Evolutionary conservation across 805 yeast genomes (phyloP).

Genomic region (Wickerhamomyces queroliae): DNA sequence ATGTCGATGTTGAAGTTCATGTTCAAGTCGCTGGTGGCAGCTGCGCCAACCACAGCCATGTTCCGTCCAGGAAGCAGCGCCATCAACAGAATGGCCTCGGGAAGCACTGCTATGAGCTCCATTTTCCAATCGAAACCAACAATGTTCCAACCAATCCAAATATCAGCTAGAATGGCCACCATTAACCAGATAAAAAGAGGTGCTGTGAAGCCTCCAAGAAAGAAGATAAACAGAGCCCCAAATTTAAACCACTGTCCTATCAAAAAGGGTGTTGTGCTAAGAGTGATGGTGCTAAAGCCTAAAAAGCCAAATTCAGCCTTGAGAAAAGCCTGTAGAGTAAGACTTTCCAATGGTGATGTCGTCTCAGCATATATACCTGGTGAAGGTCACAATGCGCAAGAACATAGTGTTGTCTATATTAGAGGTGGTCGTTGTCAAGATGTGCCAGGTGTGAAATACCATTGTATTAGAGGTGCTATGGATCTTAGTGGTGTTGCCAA

Average conservation of each 20-base stretch:
- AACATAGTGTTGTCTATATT: conserved; percentile 91
- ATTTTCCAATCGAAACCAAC: conserved; percentile 12
- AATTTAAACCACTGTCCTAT: conserved; percentile 81
- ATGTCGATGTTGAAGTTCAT: conserved; percentile 13
- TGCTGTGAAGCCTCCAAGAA: conserved; percentile 44
- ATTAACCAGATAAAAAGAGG: conserved; percentile 75
- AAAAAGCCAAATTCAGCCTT: conserved; percentile 98
- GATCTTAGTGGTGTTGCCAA: conserved; percentile 95
- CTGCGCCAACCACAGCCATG: conserved; percentile 10
- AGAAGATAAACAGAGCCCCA: conserved; percentile 58
- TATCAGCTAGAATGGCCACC: conserved; percentile 58
- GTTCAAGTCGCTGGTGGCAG: conserved; percentile 17
- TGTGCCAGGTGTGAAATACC: conserved; percentile 97
- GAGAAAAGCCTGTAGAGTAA: conserved; percentile 93
- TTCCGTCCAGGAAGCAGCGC: conserved; percentile 7
- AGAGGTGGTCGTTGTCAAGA: conserved; percentile 99
- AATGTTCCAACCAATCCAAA: no score
- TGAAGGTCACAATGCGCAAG: conserved; percentile 97
- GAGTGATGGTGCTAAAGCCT: conserved; percentile 94
- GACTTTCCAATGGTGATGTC: conserved; percentile 83
- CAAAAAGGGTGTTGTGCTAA: conserved; percentile 85
- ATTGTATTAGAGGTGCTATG: conserved; percentile 85
- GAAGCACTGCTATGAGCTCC: conserved; percentile 4
- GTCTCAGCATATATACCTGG: conserved; percentile 95
- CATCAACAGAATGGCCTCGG: background rate